Evolutionary conservation across 495 filamentous ascomycete genomes (phyloP).

Genomic region (Hypoxylon intermedium): DNA sequence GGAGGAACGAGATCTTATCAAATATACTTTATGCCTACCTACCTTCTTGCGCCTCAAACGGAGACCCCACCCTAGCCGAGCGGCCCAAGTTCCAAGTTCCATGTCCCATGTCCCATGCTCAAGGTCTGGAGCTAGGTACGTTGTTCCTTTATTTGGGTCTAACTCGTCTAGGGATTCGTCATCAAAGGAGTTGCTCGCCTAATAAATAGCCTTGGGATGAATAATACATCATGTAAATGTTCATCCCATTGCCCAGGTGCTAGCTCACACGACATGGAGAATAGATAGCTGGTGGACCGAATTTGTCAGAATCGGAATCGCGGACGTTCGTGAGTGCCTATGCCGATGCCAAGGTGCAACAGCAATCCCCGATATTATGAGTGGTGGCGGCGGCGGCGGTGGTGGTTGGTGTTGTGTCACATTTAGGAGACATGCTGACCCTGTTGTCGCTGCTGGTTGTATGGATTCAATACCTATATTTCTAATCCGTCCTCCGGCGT

Average conservation of each 20-base stretch:
- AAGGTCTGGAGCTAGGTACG: neutral
- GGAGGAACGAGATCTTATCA: constrained; percentile 34
- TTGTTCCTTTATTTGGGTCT: neutral
- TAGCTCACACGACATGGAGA: too few relatives aligned
- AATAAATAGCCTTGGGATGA: constrained; percentile 20
- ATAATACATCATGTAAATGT: constrained; percentile 15
- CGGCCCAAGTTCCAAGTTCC: constrained; percentile 2
- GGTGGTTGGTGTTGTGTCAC: constrained; percentile 21
- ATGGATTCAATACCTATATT: too few relatives aligned
- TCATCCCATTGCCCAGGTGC: constrained; percentile 8
- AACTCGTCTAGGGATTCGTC: neutral
- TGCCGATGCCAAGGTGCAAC: constrained; percentile 3
- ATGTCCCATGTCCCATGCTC: neutral
- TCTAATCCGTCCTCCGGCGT: constrained; percentile 29
- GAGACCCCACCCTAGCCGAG: constrained; percentile 28
- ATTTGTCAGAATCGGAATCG: constrained; percentile 30
- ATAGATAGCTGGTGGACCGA: neutral
- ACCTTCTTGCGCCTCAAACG: constrained; percentile 31
- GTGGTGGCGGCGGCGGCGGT: too few relatives aligned
- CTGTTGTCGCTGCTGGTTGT: neutral
- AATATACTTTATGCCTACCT: constrained; percentile 15
- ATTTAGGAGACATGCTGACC: constrained; percentile 1
- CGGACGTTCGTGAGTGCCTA: neutral
- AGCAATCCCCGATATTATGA: constrained; percentile 2
- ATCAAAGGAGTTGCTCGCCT: constrained; percentile 3